These are phyloP conservation scores for Trypanosoma conorhini DNA, from an alignment of 208 protist species.

Conservation along the genomic window DNA sequence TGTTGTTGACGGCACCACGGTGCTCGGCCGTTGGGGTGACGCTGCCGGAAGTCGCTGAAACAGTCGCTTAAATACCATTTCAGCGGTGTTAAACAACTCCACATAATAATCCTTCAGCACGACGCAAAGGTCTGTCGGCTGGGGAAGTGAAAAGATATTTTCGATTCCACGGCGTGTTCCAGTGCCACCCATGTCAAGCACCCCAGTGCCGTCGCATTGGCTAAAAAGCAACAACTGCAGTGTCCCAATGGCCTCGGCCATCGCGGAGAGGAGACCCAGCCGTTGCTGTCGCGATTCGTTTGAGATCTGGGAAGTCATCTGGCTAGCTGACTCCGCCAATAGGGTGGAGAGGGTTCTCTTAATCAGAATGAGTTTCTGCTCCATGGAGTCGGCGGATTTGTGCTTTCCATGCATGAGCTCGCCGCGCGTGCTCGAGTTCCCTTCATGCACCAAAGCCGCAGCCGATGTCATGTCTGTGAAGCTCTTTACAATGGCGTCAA, in stretches of 20 bases:
- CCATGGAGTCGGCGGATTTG: background rate
- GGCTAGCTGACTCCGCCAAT: conserved; percentile 23
- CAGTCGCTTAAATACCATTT: conserved; percentile 18
- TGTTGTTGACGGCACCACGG: background rate
- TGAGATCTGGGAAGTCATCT: conserved; percentile 15
- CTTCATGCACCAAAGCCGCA: conserved; percentile 13
- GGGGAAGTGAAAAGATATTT: conserved; percentile 15
- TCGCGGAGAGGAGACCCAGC: conserved; percentile 25
- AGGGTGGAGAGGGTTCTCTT: conserved; percentile 29
- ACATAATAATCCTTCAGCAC: conserved; percentile 26
- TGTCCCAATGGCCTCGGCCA: conserved; percentile 60
- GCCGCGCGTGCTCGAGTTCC: background rate
- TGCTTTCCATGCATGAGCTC: background rate
- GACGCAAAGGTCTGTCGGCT: background rate
- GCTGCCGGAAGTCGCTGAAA: conserved; percentile 2
- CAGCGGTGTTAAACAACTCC: conserved; percentile 27
- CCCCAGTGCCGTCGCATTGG: conserved; percentile 25
- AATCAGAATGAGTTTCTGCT: conserved; percentile 15
- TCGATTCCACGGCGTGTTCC: background rate
- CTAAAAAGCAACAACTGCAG: conserved; percentile 77
- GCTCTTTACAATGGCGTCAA: conserved; percentile 32
- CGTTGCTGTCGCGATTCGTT: conserved; percentile 18
- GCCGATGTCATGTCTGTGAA: conserved; percentile 29
- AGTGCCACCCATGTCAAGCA: background rate
- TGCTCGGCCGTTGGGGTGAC: background rate